A percentile compares a stretch with the other conserved stretches of the same genome.
phyloP scores from a whole-genome alignment of 2,329 filamentous ascomycete species.

The Monosporascus sp. region DNA sequence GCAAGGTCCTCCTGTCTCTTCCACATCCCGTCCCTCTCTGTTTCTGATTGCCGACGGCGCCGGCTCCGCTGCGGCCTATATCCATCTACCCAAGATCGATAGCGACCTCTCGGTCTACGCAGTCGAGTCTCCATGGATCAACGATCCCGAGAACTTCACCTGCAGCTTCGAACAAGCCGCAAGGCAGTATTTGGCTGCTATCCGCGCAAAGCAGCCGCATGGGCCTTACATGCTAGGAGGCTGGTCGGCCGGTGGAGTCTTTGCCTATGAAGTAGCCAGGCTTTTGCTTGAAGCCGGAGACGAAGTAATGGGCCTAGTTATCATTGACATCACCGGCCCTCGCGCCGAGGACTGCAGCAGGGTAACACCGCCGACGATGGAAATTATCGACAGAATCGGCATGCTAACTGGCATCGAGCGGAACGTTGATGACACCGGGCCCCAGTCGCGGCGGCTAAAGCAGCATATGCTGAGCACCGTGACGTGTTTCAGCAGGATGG shows the following conservation, averaged over 20 bases:
- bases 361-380: no score
- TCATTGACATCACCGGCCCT: no score
- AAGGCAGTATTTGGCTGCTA: constrained; percentile 9
- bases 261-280: constrained; percentile 29
- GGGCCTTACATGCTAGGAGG: constrained; percentile 34
- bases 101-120: constrained; percentile 17
- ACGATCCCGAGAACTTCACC: constrained; percentile 9
- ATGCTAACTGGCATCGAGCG: no score
- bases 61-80: constrained; percentile 16
- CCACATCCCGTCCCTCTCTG: constrained; percentile 3
- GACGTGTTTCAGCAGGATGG: no score
- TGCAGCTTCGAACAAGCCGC: constrained; percentile 11
- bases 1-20: constrained; percentile 3
- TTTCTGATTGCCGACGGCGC: constrained; percentile 20
- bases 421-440: no score
- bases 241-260: constrained; percentile 32
- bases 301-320: no score
- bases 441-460: no score
- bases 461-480: no score
- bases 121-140: constrained; percentile 19
- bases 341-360: no score
- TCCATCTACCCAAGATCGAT: constrained; percentile 15
- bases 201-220: constrained; percentile 23
- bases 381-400: no score
- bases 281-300: constrained; percentile 17